phyloP scores from a whole-genome alignment of 345 rosid species.

The Dovyalis caffra region DNA sequence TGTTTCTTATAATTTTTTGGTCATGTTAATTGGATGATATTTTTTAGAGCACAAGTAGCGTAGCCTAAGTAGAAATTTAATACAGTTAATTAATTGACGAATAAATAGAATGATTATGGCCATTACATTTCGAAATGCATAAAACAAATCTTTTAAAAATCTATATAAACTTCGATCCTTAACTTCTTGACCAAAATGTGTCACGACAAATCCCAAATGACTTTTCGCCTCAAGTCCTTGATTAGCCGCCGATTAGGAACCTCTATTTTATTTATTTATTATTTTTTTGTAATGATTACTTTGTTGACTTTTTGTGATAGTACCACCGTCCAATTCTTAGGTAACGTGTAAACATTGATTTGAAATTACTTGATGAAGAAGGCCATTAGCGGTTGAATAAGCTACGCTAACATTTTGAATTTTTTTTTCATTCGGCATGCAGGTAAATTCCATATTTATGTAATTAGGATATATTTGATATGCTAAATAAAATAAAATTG shows the following conservation, averaged over 20 bases:
- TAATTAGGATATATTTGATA: too few relatives aligned
- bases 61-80: background rate
- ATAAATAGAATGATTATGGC: background rate
- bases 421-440: too few relatives aligned
- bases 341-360: background rate
- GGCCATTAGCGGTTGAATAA: background rate
- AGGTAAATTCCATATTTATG: too few relatives aligned
- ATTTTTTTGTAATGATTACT: too few relatives aligned
- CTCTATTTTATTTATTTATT: too few relatives aligned
- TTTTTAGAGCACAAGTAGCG: background rate
- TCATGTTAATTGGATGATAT: background rate
- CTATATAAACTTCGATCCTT: background rate
- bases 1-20: too few relatives aligned
- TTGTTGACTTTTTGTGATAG: background rate
- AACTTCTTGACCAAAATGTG: background rate
- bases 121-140: background rate
- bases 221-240: too few relatives aligned
- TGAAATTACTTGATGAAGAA: background rate
- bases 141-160: too few relatives aligned
- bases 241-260: too few relatives aligned
- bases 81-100: background rate
- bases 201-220: background rate
- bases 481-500: too few relatives aligned
- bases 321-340: background rate
- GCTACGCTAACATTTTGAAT: too few relatives aligned